phyloP scores from a whole-genome alignment of 164 flowering plant species.

The Dillenia suffruticosa region DNA sequence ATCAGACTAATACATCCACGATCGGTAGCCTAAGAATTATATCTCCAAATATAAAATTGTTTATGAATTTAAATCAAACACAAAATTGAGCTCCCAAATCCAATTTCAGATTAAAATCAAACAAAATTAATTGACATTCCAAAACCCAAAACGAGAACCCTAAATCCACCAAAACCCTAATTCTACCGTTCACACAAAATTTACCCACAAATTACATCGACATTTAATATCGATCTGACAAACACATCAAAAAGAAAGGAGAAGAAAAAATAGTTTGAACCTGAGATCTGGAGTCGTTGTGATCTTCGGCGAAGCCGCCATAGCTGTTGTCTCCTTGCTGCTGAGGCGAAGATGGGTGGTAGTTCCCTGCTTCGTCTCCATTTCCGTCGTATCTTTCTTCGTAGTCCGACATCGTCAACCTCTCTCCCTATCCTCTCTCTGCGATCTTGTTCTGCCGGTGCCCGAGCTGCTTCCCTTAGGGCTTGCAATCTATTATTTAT shows the following conservation, averaged over 20 bases:
- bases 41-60: too few relatives aligned
- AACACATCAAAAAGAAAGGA: neutral
- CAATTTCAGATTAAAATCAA: too few relatives aligned
- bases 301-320: constrained; percentile 24
- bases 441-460: neutral
- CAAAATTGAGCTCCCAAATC: too few relatives aligned
- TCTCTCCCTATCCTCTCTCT: neutral
- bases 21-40: too few relatives aligned
- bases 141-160: too few relatives aligned
- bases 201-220: too few relatives aligned
- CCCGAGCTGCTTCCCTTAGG: too few relatives aligned
- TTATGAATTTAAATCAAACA: too few relatives aligned
- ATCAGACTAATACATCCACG: too few relatives aligned
- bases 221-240: too few relatives aligned
- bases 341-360: constrained; percentile 34
- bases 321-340: constrained; percentile 19
- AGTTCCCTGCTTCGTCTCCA: constrained; percentile 39
- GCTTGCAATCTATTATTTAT: too few relatives aligned
- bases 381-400: constrained; percentile 49
- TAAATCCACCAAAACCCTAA: neutral
- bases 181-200: too few relatives aligned
- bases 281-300: constrained; percentile 46
- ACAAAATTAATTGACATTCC: neutral
- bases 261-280: constrained; percentile 5
- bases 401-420: constrained; percentile 44